Evolutionary conservation across 2,329 filamentous ascomycete genomes (phyloP), one percentile per base, ranked within the genome.

Genomic region (Tolypocladium sp.): DNA sequence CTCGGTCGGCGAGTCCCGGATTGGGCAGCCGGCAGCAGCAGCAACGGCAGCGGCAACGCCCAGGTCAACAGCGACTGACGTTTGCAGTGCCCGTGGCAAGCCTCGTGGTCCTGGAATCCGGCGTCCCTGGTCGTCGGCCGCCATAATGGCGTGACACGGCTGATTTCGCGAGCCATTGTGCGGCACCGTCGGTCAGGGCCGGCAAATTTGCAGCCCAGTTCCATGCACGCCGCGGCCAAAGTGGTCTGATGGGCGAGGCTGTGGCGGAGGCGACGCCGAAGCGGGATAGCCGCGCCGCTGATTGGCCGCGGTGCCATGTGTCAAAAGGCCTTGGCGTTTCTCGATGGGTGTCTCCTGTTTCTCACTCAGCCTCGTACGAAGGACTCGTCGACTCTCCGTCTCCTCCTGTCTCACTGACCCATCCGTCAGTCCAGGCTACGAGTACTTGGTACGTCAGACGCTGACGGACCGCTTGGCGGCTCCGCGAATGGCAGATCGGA

Each of bases 161-260:
- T 55, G 46, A 38, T 37, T 55, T 33, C 37, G 38, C 54, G n/a
- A 51, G 46, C 46, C 27, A 51, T 22, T 30, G 25, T 40, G 56
- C 56, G 56, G 56, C 42, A 41, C 27, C 51, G 27, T 20, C 20
- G 46, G 38, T 37, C 44, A 44, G 53, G 57, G 54, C 41, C 55
- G 56, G 56, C 57, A 60, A 61, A 58, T 49, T 57, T 49, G 35
- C 58, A 57, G 38, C 42, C 54, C 51, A 60, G 41, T 59, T 53
- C 59, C 63, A 62, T 61, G 62, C 60, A 62, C 33, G 20, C 49
- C 58, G 56, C 57, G 62, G 56, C 33, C 62, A 63, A 70, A 66
- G 72, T 74, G 72, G 71, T 74, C 74, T 73, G 71, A 74, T 74
- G 65, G 58, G 60, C 71, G 62, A 74, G 71, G 71, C 72, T 73